Evolutionary conservation across 805 yeast genomes (phyloP).

Genomic region (Wickerhamiella cacticola): DNA sequence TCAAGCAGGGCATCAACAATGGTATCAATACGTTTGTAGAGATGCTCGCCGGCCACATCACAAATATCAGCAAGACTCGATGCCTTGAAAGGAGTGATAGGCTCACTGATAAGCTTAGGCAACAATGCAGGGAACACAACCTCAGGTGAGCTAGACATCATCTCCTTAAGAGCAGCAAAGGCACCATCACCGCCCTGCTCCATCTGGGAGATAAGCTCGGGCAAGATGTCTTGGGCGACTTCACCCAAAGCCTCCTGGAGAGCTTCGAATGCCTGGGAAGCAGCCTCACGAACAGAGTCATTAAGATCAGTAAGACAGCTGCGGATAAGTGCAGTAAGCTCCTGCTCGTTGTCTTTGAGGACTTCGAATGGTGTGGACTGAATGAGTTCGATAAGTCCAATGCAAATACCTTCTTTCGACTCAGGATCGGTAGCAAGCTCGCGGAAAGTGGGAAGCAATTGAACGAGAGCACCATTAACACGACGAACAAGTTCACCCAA

Average conservation of each 20-base stretch:
- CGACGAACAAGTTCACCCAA: constrained; percentile 90
- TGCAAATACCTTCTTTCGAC: constrained; percentile 91
- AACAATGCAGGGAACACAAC: constrained; percentile 86
- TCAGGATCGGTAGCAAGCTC: constrained; percentile 54
- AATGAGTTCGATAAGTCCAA: constrained; percentile 78
- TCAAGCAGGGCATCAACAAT: constrained; percentile 66
- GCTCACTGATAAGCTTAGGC: constrained; percentile 71
- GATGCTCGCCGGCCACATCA: constrained; percentile 68
- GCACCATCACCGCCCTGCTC: constrained; percentile 46
- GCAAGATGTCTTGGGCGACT: constrained; percentile 78
- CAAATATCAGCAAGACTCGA: constrained; percentile 29
- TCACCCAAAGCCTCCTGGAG: constrained; percentile 75
- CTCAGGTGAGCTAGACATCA: constrained; percentile 81
- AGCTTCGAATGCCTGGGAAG: constrained; percentile 82
- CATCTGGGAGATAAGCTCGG: constrained; percentile 62
- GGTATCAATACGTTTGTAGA: constrained; percentile 57
- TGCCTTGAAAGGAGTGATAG: constrained; percentile 77
- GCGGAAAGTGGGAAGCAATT: constrained; percentile 74
- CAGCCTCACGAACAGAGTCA: constrained; percentile 70
- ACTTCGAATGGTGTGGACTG: constrained; percentile 49
- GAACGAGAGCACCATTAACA: constrained; percentile 72
- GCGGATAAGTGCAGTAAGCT: constrained; percentile 63
- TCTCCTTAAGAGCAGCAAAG: constrained; percentile 75
- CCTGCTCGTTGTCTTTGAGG: constrained; percentile 50
- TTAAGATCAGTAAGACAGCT: constrained; percentile 67